phyloP scores from a whole-genome alignment of 139 green algal species.

The Tetradesmus lagerheimii region DNA sequence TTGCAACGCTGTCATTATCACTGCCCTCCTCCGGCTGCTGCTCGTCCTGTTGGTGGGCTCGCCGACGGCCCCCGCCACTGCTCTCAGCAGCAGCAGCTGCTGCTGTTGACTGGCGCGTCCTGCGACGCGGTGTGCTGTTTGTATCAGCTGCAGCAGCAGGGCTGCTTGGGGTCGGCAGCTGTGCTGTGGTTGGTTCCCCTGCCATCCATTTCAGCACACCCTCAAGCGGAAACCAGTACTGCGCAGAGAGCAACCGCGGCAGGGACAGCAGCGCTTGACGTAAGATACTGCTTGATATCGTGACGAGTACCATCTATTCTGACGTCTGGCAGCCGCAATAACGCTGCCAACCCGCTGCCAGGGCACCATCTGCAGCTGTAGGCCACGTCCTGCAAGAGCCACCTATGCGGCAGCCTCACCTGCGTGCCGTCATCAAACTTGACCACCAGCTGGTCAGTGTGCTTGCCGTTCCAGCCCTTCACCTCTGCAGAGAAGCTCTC shows the following conservation, averaged over 20 bases:
- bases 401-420: background rate
- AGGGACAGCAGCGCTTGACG: background rate
- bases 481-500: background rate
- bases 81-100: background rate
- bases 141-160: background rate
- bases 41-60: background rate
- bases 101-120: background rate
- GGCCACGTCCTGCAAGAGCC: background rate
- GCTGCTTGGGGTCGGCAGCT: background rate
- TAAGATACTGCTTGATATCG: too few relatives aligned
- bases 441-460: background rate
- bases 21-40: background rate
- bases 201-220: constrained; percentile 8
- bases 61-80: background rate
- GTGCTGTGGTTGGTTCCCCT: background rate
- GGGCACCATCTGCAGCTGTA: background rate
- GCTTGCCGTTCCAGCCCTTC: constrained; percentile 26
- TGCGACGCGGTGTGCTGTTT: background rate
- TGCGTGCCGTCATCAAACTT: constrained; percentile 31
- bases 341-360: too few relatives aligned
- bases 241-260: background rate
- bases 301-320: too few relatives aligned
- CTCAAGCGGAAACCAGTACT: constrained; percentile 31
- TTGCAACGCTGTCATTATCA: background rate
- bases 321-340: too few relatives aligned